These are phyloP conservation scores for Vinca minor DNA, from an alignment of 257 asterid genomes.

Conservation along the genomic window DNA sequence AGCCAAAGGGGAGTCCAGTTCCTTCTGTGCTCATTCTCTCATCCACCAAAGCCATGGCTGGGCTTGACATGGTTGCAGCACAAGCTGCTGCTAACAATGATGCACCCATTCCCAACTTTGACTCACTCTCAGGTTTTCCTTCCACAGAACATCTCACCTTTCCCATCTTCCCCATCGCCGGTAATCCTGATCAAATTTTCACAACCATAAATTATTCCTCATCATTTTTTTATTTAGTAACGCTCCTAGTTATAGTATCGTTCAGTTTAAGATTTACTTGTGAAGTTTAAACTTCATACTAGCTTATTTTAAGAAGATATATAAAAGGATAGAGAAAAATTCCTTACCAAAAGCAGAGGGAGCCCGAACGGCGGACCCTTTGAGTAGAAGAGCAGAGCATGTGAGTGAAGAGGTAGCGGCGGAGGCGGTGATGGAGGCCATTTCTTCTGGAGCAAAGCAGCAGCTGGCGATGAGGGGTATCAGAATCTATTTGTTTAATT, in stretches of 20 bases:
- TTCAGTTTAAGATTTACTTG: no score
- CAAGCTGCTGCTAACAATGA: constrained; percentile 49
- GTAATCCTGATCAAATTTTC: constrained; percentile 38
- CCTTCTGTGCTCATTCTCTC: constrained; percentile 97
- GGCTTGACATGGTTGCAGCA: constrained; percentile 58
- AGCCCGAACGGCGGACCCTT: constrained; percentile 30
- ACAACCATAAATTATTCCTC: not conserved
- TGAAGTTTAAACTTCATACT: no score
- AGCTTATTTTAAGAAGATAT: no score
- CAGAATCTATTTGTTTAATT: constrained; percentile 9
- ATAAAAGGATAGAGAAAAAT: not conserved
- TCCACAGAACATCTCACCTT: constrained; percentile 62
- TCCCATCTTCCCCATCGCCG: constrained; percentile 48
- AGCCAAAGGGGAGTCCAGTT: constrained; percentile 88
- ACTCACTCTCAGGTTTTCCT: constrained; percentile 37
- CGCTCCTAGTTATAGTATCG: no score
- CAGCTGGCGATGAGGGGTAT: not conserved
- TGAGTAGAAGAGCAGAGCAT: constrained; percentile 45
- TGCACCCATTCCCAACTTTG: constrained; percentile 54
- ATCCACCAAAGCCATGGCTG: constrained; percentile 92
- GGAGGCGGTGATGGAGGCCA: constrained; percentile 69
- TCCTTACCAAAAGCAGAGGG: constrained; percentile 36
- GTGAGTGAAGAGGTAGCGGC: constrained; percentile 42
- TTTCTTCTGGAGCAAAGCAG: constrained; percentile 12
- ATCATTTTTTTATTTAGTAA: no score